Evolutionary conservation across 805 yeast genomes (phyloP).

Genomic region (Cyberlindnera maclurae): DNA sequence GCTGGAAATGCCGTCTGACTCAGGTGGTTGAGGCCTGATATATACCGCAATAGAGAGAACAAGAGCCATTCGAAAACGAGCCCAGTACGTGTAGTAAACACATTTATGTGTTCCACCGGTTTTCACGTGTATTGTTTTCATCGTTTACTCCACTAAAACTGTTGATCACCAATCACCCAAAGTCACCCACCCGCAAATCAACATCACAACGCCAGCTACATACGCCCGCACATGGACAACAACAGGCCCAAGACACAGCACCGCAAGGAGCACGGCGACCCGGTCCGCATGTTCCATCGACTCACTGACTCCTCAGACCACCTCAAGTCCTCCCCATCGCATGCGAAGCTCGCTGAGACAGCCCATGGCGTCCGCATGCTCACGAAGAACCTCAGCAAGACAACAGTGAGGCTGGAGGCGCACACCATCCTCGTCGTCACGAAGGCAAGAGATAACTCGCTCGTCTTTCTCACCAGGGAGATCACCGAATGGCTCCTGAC

Average conservation of each 20-base stretch:
- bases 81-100: too few relatives aligned
- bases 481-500: conserved; percentile 69
- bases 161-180: neutral
- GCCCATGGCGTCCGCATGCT: conserved; percentile 75
- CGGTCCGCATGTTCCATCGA: conserved; percentile 15
- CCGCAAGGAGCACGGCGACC: conserved; percentile 7
- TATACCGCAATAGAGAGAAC: too few relatives aligned
- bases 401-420: conserved; percentile 65
- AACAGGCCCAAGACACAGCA: conserved; percentile 1
- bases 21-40: conserved; percentile 7
- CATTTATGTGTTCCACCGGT: too few relatives aligned
- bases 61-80: too few relatives aligned
- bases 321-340: conserved; percentile 52
- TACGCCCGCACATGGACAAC: neutral
- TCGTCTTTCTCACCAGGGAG: conserved; percentile 70
- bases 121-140: too few relatives aligned
- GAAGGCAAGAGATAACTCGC: conserved; percentile 79
- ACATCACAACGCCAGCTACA: too few relatives aligned
- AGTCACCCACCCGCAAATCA: neutral
- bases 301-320: conserved; percentile 30
- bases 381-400: conserved; percentile 62
- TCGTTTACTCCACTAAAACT: too few relatives aligned
- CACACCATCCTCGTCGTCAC: conserved; percentile 75
- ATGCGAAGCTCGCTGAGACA: conserved; percentile 70
- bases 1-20: conserved; percentile 56